A percentile compares a stretch with the other conserved stretches of the same genome.
Evolutionary conservation across 139 green algal species (phyloP).

Genomic region (Coelastrella sp.): DNA sequence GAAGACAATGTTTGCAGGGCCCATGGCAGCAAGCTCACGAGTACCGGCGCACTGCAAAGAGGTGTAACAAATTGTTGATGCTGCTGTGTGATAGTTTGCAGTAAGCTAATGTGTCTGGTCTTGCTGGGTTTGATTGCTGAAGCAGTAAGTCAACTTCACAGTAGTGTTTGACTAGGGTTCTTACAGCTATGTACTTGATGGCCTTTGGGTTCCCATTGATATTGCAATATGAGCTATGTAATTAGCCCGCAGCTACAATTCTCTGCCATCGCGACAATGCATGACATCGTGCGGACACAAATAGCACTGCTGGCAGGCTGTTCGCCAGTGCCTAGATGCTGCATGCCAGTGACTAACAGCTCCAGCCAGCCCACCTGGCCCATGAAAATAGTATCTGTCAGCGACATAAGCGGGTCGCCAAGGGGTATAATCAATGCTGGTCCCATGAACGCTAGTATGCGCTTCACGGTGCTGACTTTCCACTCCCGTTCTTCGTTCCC

Average conservation of each 20-base stretch:
- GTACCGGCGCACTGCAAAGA: conserved; percentile 64
- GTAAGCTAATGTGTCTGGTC: too few relatives aligned
- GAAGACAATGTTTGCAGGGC: conserved; percentile 82
- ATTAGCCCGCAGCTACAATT: too few relatives aligned
- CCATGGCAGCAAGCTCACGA: conserved; percentile 76
- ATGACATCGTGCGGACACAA: too few relatives aligned
- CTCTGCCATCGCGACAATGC: too few relatives aligned
- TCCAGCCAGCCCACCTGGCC: conserved; percentile 58
- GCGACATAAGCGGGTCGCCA: conserved; percentile 84
- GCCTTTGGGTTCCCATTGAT: too few relatives aligned
- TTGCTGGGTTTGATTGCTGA: too few relatives aligned
- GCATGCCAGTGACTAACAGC: background rate
- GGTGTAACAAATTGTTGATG: background rate
- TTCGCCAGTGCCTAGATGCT: background rate
- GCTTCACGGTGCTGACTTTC: background rate
- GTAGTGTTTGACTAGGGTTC: too few relatives aligned
- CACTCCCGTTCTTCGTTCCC: background rate
- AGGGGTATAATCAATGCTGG: conserved; percentile 76
- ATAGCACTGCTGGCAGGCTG: background rate
- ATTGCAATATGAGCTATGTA: too few relatives aligned
- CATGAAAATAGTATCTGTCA: conserved; percentile 83
- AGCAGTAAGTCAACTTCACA: too few relatives aligned
- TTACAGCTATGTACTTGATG: background rate
- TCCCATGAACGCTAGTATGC: conserved; percentile 41
- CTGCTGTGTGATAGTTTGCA: background rate